A percentile compares a stretch with the other conserved stretches of the same genome.
phyloP scores from a whole-genome alignment of 2,329 filamentous ascomycete species.

The Exophiala spinifera region DNA sequence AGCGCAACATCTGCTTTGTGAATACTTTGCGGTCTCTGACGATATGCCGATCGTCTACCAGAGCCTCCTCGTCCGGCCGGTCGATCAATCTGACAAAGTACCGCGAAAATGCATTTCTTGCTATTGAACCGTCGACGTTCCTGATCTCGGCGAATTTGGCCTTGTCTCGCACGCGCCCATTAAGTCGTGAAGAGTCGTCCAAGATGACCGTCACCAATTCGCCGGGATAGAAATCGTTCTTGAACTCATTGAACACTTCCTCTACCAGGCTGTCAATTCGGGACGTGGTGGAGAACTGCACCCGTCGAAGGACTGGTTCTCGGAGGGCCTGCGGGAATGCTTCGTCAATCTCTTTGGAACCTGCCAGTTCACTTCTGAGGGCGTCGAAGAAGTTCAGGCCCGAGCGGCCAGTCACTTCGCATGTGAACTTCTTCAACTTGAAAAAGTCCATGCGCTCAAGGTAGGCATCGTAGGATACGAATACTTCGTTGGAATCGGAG shows the following conservation, averaged over 20 bases:
- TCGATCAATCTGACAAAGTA: conserved; percentile 77
- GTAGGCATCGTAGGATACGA: conserved; percentile 84
- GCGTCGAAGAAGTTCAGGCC: conserved; percentile 90
- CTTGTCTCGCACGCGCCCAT: conserved; percentile 80
- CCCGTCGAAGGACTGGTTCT: conserved; percentile 81
- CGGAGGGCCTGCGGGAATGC: conserved; percentile 89
- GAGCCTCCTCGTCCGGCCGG: conserved; percentile 68
- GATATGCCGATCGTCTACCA: conserved; percentile 79
- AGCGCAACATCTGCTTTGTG: conserved; percentile 87
- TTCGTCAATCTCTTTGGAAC: conserved; percentile 84
- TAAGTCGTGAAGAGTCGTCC: conserved; percentile 59
- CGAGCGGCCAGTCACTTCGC: conserved; percentile 92
- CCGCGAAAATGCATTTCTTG: conserved; percentile 66
- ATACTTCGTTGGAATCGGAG: conserved; percentile 83
- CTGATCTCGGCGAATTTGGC: conserved; percentile 64
- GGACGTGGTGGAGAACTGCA: conserved; percentile 86
- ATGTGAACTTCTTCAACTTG: conserved; percentile 72
- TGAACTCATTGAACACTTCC: conserved; percentile 60
- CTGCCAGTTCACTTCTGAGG: conserved; percentile 70
- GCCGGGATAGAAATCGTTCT: conserved; percentile 84
- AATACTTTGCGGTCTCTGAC: conserved; percentile 86
- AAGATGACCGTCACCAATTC: conserved; percentile 75
- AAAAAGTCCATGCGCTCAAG: conserved; percentile 55
- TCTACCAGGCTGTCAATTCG: conserved; percentile 74
- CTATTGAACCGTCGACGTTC: conserved; percentile 65